A percentile compares a stretch with the other conserved stretches of the same genome.
phyloP scores from a whole-genome alignment of 2,329 filamentous ascomycete species.

The Trichoderma polysporum region DNA sequence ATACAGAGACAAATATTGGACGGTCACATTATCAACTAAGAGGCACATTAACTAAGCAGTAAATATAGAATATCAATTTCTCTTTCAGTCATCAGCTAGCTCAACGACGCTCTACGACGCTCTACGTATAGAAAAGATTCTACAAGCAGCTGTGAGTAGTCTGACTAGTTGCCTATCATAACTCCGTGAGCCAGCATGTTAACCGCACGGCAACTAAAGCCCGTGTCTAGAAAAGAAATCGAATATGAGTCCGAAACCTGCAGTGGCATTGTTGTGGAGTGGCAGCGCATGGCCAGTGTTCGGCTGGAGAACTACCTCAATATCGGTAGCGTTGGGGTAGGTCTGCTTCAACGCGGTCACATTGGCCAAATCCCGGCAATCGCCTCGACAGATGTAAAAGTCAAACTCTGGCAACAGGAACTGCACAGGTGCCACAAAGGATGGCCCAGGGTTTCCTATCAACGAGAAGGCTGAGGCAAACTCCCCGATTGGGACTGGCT shows the following conservation, averaged over 20 bases:
- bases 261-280: conserved; percentile 11
- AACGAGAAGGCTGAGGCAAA: conserved; percentile 12
- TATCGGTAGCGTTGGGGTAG: conserved; percentile 6
- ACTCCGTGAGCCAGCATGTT: neutral
- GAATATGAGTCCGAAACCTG: conserved; percentile 9
- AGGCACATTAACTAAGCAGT: neutral
- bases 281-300: conserved; percentile 15
- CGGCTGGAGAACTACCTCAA: conserved; percentile 4
- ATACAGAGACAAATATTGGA: no score
- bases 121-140: neutral
- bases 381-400: conserved; percentile 12
- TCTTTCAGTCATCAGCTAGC: neutral
- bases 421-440: conserved; percentile 2
- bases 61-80: no score
- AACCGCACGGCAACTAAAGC: neutral
- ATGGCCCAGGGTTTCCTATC: neutral
- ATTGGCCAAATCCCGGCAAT: neutral
- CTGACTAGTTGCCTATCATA: neutral
- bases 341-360: neutral
- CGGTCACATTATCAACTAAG: no score
- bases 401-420: conserved; percentile 10
- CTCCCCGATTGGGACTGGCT: conserved; percentile 13
- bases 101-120: neutral
- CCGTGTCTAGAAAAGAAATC: conserved; percentile 7
- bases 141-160: neutral